A percentile compares a stretch with the other conserved stretches of the same genome.
Evolutionary conservation across 306 rosid species (phyloP).

Genomic region (Cucurbita maxima): DNA sequence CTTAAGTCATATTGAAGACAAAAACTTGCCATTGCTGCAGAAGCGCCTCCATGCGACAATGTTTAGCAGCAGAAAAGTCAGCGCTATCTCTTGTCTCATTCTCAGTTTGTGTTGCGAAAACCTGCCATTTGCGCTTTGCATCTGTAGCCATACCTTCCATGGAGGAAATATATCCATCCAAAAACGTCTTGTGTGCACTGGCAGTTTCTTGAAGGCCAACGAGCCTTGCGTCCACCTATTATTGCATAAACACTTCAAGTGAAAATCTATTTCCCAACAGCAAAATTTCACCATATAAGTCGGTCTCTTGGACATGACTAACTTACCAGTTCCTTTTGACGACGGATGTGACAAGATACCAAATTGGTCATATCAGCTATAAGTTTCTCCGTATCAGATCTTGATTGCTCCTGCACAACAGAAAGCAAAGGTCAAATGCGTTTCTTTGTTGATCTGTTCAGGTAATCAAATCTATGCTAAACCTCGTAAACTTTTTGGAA

Average conservation of each 20-base stretch:
- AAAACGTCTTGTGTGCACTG: constrained; percentile 44
- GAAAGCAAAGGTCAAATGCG: constrained; percentile 15
- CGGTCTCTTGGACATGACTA: not conserved
- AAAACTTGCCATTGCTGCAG: constrained; percentile 52
- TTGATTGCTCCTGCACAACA: constrained; percentile 61
- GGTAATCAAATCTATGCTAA: not conserved
- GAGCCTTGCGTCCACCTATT: constrained; percentile 75
- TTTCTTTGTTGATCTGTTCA: not conserved
- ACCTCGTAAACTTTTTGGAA: constrained; percentile 83
- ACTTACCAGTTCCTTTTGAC: constrained; percentile 70
- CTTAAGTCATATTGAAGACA: not conserved
- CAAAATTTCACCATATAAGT: not conserved
- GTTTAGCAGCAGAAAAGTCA: constrained; percentile 76
- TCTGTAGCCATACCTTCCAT: constrained; percentile 45
- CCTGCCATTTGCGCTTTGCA: constrained; percentile 86
- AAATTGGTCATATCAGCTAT: constrained; percentile 66
- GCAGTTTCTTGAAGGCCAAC: constrained; percentile 53
- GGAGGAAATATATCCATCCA: constrained; percentile 62
- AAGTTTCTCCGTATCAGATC: constrained; percentile 70
- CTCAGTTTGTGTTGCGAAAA: constrained; percentile 57
- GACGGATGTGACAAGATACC: constrained; percentile 50
- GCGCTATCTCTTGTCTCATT: constrained; percentile 51
- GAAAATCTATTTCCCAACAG: not conserved
- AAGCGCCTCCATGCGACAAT: constrained; percentile 77
- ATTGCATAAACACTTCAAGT: constrained; percentile 12